Evolutionary conservation across 1,284 basidiomycete species (phyloP).

Genomic region (Taiwanofungus camphoratus): DNA sequence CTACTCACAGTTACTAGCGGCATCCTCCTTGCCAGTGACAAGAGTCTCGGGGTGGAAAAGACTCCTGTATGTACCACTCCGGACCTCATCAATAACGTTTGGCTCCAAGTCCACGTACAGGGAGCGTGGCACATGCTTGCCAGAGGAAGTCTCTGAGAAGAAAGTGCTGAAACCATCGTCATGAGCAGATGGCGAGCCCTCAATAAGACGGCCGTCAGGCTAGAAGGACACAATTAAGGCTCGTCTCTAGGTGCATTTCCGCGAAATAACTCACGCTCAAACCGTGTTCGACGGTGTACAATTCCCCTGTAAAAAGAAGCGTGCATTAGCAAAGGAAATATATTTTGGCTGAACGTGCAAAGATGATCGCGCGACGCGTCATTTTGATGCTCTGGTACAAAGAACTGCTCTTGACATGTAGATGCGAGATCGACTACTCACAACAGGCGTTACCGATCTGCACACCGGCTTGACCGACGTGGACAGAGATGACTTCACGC

Average conservation of each 20-base stretch:
- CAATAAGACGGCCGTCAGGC: conserved; percentile 88
- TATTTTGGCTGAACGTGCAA: neutral
- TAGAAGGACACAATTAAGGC: conserved; percentile 26
- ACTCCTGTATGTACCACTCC: conserved; percentile 90
- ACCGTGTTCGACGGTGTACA: conserved; percentile 97
- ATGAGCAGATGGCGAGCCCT: conserved; percentile 66
- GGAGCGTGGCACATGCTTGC: conserved; percentile 97
- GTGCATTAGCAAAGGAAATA: conserved; percentile 32
- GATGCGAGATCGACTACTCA: conserved; percentile 55
- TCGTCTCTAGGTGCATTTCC: conserved; percentile 6
- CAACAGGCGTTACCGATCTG: conserved; percentile 97
- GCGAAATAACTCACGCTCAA: conserved; percentile 66
- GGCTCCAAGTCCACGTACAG: conserved; percentile 98
- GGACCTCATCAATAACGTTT: conserved; percentile 96
- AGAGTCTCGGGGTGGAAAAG: conserved; percentile 99
- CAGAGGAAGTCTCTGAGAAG: conserved; percentile 89
- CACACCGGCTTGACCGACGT: conserved; percentile 94
- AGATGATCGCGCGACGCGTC: conserved; percentile 26
- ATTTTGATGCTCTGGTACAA: conserved; percentile 2
- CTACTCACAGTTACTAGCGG: conserved; percentile 92
- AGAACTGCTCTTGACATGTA: conserved; percentile 12
- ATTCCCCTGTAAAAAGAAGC: conserved; percentile 45
- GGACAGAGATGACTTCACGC: conserved; percentile 93
- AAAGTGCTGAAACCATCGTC: conserved; percentile 97
- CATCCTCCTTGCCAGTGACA: conserved; percentile 98